Percentiles rank a stretch among this genome's conserved stretches.
Conservation (phyloP, 2,329 filamentous ascomycete species). For the Aureobasidium musti region DNA sequence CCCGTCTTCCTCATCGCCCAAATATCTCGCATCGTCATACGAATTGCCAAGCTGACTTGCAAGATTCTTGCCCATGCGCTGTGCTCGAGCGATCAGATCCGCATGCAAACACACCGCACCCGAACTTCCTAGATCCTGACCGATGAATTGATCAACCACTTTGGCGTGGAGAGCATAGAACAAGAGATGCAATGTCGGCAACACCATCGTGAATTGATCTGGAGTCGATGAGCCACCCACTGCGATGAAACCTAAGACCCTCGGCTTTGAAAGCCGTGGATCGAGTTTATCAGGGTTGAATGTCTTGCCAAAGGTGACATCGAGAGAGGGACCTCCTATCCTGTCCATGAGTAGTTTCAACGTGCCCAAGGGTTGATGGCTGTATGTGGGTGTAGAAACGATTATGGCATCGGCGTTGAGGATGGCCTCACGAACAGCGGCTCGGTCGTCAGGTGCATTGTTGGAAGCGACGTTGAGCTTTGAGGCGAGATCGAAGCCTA, state of each 20-base stretch:
- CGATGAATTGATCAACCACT: slow-evolving; percentile 29
- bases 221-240: slow-evolving; percentile 28
- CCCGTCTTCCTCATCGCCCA: slow-evolving; percentile 20
- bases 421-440: slow-evolving; percentile 30
- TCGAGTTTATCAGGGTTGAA: slow-evolving; percentile 26
- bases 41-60: slow-evolving; percentile 30
- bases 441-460: slow-evolving; percentile 31
- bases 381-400: slow-evolving; percentile 29
- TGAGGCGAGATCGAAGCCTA: slow-evolving; percentile 12
- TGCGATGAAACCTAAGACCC: slow-evolving; percentile 29
- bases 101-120: slow-evolving; percentile 2
- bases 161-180: slow-evolving; percentile 29
- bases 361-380: slow-evolving; percentile 30
- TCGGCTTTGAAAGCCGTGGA: slow-evolving; percentile 21
- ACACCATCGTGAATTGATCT: slow-evolving; percentile 29
- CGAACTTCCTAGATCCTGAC: neutral
- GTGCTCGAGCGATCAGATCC: neutral
- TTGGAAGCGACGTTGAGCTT: slow-evolving; percentile 23
- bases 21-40: slow-evolving; percentile 28
- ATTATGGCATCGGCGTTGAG: slow-evolving; percentile 32
- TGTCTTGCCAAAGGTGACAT: slow-evolving; percentile 21
- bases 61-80: slow-evolving; percentile 15
- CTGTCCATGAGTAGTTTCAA: slow-evolving; percentile 31
- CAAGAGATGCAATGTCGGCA: slow-evolving; percentile 30
- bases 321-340: slow-evolving; percentile 25